Percentiles rank a stretch among this genome's conserved stretches.
phyloP scores from a whole-genome alignment of 2,329 filamentous ascomycete genomes.

The Exophiala phaeomuriformis region DNA sequence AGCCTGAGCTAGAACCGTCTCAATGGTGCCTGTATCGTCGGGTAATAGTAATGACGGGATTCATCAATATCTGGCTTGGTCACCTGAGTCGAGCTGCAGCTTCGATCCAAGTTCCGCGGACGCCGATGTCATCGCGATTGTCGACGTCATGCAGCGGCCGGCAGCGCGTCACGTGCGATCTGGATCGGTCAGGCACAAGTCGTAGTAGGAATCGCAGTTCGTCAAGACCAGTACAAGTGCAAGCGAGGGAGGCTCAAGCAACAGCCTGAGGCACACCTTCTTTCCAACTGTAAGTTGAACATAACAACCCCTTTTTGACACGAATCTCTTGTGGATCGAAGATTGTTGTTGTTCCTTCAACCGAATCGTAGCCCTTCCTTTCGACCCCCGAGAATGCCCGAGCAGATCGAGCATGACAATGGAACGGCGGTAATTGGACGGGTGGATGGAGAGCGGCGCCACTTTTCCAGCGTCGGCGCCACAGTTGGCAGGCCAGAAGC shows the following conservation, averaged over 20 bases:
- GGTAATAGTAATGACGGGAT: no score
- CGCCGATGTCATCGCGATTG: no score
- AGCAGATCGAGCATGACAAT: conserved; percentile 9
- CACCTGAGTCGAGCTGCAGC: no score
- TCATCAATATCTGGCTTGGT: no score
- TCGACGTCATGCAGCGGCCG: no score
- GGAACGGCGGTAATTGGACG: conserved; percentile 14
- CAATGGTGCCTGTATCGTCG: no score
- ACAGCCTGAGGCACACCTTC: no score
- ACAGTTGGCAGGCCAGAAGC: conserved; percentile 3
- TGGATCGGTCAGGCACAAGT: no score
- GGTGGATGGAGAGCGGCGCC: conserved; percentile 2
- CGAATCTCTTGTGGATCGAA: neutral
- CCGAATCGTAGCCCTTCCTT: neutral
- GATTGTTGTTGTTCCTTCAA: neutral
- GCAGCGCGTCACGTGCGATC: no score
- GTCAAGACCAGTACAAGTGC: neutral
- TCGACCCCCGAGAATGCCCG: conserved; percentile 9
- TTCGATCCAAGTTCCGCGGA: no score
- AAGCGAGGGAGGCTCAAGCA: neutral
- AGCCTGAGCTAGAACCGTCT: no score
- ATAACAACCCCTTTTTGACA: neutral
- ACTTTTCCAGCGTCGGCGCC: conserved; percentile 7
- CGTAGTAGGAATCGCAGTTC: no score
- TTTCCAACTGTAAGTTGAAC: neutral